A percentile compares a stretch with the other conserved stretches of the same genome.
phyloP scores from a whole-genome alignment of 768 basidiomycete genomes.

The Clitopilus hobsonii region DNA sequence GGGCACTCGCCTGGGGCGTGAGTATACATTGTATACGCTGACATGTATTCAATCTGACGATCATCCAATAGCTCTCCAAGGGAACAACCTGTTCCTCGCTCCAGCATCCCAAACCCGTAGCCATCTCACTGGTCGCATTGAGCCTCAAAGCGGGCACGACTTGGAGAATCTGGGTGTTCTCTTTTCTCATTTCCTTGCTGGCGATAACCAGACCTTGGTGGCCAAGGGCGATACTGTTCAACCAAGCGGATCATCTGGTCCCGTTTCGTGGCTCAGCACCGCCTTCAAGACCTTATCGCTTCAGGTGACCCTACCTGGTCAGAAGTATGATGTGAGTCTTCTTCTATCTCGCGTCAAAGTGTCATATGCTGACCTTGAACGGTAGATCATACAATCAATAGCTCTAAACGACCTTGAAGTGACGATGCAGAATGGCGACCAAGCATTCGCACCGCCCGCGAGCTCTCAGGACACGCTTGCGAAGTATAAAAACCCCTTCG shows the following conservation, averaged over 20 bases:
- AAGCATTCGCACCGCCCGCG: constrained; percentile 58
- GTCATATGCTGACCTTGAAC: not conserved
- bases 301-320: constrained; percentile 56
- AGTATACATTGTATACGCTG: no score
- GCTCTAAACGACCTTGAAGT: constrained; percentile 52
- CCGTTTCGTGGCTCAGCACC: constrained; percentile 61
- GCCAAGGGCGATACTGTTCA: constrained; percentile 59
- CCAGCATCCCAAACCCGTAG: constrained; percentile 41
- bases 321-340: constrained; percentile 42
- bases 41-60: no score
- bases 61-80: constrained; percentile 43
- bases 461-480: constrained; percentile 53
- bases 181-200: constrained; percentile 65
- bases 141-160: constrained; percentile 54
- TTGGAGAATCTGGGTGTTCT: constrained; percentile 52
- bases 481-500: constrained; percentile 70
- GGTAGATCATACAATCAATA: constrained; percentile 61
- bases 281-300: constrained; percentile 67
- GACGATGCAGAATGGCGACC: constrained; percentile 41
- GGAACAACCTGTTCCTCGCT: constrained; percentile 43
- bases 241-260: constrained; percentile 43
- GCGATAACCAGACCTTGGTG: constrained; percentile 55
- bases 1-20: constrained; percentile 54
- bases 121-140: constrained; percentile 59
- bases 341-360: not conserved